Evolutionary conservation across 345 rosid species (phyloP).

Genomic region (Heritiera fomes): DNA sequence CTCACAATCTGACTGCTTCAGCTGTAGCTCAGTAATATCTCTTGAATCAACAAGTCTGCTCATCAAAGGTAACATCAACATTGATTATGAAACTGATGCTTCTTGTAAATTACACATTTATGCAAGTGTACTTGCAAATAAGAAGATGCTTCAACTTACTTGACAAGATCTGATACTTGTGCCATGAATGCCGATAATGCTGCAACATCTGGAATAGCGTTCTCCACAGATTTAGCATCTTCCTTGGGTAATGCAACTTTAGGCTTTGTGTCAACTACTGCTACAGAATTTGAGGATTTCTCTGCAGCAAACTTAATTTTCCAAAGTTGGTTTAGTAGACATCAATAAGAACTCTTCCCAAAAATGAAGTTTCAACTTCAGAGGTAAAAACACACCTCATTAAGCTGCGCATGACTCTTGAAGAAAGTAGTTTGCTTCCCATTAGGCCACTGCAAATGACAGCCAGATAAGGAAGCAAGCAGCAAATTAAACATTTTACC

Average conservation of each 20-base stretch:
- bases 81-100: neutral
- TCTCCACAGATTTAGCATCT: constrained; percentile 37
- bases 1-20: constrained; percentile 86
- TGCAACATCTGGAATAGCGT: constrained; percentile 51
- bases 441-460: constrained; percentile 39
- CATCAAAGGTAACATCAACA: constrained; percentile 21
- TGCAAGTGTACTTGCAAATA: neutral
- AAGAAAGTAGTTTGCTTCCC: constrained; percentile 43
- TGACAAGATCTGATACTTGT: constrained; percentile 82
- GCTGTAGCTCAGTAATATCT: constrained; percentile 80
- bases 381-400: constrained; percentile 49
- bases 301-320: constrained; percentile 46
- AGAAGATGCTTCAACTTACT: constrained; percentile 47
- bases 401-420: constrained; percentile 52
- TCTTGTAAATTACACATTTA: neutral
- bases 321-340: constrained; percentile 16
- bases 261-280: constrained; percentile 17
- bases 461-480: constrained; percentile 7
- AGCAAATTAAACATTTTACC: neutral
- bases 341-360: neutral
- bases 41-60: constrained; percentile 91
- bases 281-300: constrained; percentile 53
- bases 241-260: constrained; percentile 35
- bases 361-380: constrained; percentile 8
- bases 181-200: constrained; percentile 70